Evolutionary conservation across 2,329 filamentous ascomycete genomes (phyloP).

Genomic region (Penicillium sp.): DNA sequence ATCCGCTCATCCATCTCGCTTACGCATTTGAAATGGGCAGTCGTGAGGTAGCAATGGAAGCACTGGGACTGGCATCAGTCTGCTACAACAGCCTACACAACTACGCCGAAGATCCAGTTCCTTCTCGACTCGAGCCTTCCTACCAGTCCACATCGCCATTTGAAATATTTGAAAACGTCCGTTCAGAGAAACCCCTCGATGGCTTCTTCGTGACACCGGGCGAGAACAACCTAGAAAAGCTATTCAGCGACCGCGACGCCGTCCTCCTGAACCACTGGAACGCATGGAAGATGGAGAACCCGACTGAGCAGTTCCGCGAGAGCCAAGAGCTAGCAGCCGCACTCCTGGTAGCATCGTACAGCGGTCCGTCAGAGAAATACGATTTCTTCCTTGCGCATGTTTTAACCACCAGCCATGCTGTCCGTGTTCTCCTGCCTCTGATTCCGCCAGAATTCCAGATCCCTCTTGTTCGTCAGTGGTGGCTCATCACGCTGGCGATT

Average conservation of each 20-base stretch:
- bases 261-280: slow-evolving; percentile 85
- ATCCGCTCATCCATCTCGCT: slow-evolving; percentile 90
- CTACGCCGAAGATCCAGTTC: slow-evolving; percentile 65
- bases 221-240: slow-evolving; percentile 57
- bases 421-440: slow-evolving; percentile 75
- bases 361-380: slow-evolving; percentile 50
- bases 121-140: slow-evolving; percentile 57
- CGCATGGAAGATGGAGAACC: slow-evolving; percentile 68
- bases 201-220: slow-evolving; percentile 57
- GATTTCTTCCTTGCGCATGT: slow-evolving; percentile 80
- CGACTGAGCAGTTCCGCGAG: slow-evolving; percentile 67
- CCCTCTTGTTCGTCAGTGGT: slow-evolving; percentile 76
- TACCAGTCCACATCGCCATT: slow-evolving; percentile 59
- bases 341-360: slow-evolving; percentile 36
- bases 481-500: slow-evolving; percentile 71
- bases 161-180: slow-evolving; percentile 66
- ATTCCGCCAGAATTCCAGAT: slow-evolving; percentile 69
- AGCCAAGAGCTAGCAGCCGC: slow-evolving; percentile 55
- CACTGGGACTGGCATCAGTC: slow-evolving; percentile 63
- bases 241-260: slow-evolving; percentile 65
- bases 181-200: slow-evolving; percentile 64
- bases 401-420: slow-evolving; percentile 79
- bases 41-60: slow-evolving; percentile 82
- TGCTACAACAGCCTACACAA: slow-evolving; percentile 55
- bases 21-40: slow-evolving; percentile 87